Conservation (phyloP, 73 alveolate species). For the Paramecium sexaurelia region DNA sequence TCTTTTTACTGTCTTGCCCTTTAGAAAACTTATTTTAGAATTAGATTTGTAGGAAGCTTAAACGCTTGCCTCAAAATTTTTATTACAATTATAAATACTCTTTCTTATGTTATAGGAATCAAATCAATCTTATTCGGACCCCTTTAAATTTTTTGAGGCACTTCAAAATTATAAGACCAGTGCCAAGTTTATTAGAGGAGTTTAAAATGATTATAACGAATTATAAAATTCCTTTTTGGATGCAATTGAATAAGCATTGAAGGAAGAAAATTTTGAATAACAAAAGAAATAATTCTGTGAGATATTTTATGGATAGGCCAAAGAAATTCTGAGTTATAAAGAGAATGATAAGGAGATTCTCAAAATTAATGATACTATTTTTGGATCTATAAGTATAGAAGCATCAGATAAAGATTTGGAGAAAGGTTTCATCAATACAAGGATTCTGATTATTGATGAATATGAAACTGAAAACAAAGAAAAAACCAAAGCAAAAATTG, state of each 20-base stretch:
- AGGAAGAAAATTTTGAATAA: background rate
- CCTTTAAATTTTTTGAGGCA: background rate
- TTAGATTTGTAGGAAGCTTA: background rate
- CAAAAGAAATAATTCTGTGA: background rate
- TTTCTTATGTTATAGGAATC: background rate
- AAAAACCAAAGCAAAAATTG: constrained; percentile 34
- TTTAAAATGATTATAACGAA: constrained; percentile 35
- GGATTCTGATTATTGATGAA: background rate
- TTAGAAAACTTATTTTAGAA: background rate
- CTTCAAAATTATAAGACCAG: constrained; percentile 24
- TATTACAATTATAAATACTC: background rate
- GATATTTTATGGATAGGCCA: constrained; percentile 3
- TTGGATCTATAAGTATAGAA: constrained; percentile 37
- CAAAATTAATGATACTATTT: background rate
- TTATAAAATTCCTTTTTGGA: constrained; percentile 11
- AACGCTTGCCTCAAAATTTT: background rate
- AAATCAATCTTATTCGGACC: background rate
- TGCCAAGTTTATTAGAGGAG: background rate
- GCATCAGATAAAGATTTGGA: constrained; percentile 35
- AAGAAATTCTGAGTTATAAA: constrained; percentile 5
- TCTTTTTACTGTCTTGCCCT: background rate
- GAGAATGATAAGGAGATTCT: background rate
- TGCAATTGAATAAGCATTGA: constrained; percentile 30
- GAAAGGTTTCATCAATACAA: background rate
- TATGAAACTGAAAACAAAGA: constrained; percentile 19